Base-by-base conservation (phyloP, 768 basidiomycete genomes). In the Hysterangium stoloniferum region DNA sequence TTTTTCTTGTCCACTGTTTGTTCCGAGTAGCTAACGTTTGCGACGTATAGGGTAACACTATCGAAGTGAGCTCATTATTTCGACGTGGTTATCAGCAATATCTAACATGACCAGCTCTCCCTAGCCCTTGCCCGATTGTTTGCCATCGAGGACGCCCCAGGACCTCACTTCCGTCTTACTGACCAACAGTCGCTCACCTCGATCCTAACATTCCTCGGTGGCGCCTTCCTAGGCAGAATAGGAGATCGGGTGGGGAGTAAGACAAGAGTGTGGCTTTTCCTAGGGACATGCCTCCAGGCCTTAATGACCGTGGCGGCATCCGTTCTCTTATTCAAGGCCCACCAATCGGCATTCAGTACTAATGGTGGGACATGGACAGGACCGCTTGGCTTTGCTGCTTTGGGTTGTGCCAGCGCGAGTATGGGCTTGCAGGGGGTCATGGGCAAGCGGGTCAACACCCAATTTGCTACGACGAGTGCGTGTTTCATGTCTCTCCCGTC, bases 361-460 rank as follows among this genome's bases (percentile, higher is more conserved):
- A 2, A 9, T 22, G 35, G 38, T 20, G 27, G 86, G 0, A 74
- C 82, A 0, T 94, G 91, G 92, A 74, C 69, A 2, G 80, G 80
- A 38, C 62, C 74, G 1, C 58, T 79, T 29, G 77, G 84, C 1
- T 89, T 83, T 59, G 80, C 83, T 11, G 74, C 79, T 8, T 57
- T 96, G 13, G 89, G 76, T 1, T 87, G 89, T 63, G 80, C 91
- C 65, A 90, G 87, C 55, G 84, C 84, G 27, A 71, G 68, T 63
- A 67, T 96, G 59, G 92, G 92, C 6, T 67, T 92, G 29, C 91
- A 94, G 65, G 90, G 90, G 17, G 86, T 92, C 62, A 71, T 86
- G 67, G 88, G 82, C 45, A 92, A 92, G 68, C 70, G 86, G 31
- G 62, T 88, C 55, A 84, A 84, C 59, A 84, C 83, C 7, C 83